Base-by-base conservation (phyloP, 371 early-diverging fungal genomes). In the Mucor lusitanicus region DNA sequence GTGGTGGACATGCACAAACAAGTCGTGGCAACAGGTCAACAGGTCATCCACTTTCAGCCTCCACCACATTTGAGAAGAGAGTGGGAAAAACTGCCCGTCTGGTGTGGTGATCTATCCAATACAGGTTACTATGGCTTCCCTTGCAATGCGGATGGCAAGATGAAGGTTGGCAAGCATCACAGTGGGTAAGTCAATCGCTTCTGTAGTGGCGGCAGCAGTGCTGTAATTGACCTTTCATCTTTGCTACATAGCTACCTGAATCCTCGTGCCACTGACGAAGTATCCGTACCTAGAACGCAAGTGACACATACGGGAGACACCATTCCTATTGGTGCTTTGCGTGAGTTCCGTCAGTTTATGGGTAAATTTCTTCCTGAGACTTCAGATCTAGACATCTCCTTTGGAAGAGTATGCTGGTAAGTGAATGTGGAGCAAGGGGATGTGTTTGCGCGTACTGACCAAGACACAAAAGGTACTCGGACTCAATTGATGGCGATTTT, bases 71-170 rank as follows among this genome's bases (percentile, higher is more conserved):
- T 63, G 32, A 15, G 44, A 13, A 25, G 19, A 48, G 48, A 53
- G 25, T 70, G 65, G 70, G 65, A 67, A 55, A 67, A 76, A 13
- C 70, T 78, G n/a, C 86, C 86, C 9, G 84, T 85, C 0, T 88
- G 87, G 87, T 75, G 81, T 46, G 86, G 77, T 12, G 84, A 87
- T 64, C 32, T 86, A 5, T 76, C 81, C 0, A 64, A 77, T 19
- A 82, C 78, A 6, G 79, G 79, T 0, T 69, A 65, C 44, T 86
- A 83, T 66, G 86, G 86, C 0, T 86, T 86, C 60, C 84, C 86
- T 3, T 56, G 63, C 12, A 81, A 72, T 25, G 40, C 60, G 13
- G 74, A 77, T 27, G 83, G 80, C 19, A 70, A 70, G 19, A 61
- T 71, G 63, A 86, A 86, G 65, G 55, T 84, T 25, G 86, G 82